Conservation (phyloP, 2,329 filamentous ascomycete genomes). For the Fusarium nygamai region DNA sequence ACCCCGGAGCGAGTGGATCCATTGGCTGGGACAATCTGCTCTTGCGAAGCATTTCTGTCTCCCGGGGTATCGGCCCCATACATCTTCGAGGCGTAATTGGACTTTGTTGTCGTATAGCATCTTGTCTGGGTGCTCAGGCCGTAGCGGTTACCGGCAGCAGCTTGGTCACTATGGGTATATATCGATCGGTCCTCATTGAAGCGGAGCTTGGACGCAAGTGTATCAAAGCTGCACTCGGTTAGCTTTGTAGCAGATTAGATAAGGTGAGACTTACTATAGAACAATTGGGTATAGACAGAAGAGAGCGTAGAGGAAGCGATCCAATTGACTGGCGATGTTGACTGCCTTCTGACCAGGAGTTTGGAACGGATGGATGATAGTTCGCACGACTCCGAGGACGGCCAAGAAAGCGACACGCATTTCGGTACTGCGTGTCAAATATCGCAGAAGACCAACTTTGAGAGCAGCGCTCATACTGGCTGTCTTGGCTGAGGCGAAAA, state of each 20-base stretch:
- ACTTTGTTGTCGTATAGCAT: slow-evolving; percentile 10
- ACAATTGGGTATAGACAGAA: slow-evolving; percentile 54
- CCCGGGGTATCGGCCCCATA: not conserved
- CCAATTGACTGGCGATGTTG: slow-evolving; percentile 50
- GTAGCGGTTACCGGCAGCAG: not conserved
- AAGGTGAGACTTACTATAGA: slow-evolving; percentile 51
- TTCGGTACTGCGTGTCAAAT: slow-evolving; percentile 53
- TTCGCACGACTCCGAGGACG: slow-evolving; percentile 50
- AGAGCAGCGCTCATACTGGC: slow-evolving; percentile 38
- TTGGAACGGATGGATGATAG: slow-evolving; percentile 54
- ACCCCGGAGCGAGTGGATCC: slow-evolving; percentile 21
- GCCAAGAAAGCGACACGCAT: slow-evolving; percentile 51
- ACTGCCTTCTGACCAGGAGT: slow-evolving; percentile 49
- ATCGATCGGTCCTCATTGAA: slow-evolving; percentile 30
- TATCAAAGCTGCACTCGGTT: slow-evolving; percentile 40
- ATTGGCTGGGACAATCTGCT: slow-evolving; percentile 12
- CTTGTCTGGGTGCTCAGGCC: slow-evolving; percentile 17
- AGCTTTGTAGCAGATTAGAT: too few species aligned
- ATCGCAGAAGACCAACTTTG: slow-evolving; percentile 48
- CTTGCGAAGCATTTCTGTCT: slow-evolving; percentile 17
- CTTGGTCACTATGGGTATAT: slow-evolving; percentile 12
- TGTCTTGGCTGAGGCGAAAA: slow-evolving; percentile 47
- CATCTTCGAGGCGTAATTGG: slow-evolving; percentile 10
- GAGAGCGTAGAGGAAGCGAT: slow-evolving; percentile 53
- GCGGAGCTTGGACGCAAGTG: slow-evolving; percentile 46